These are phyloP conservation scores for Cinnamomum micranthum DNA, from an alignment of 164 flowering plant species.

Conservation along the genomic window DNA sequence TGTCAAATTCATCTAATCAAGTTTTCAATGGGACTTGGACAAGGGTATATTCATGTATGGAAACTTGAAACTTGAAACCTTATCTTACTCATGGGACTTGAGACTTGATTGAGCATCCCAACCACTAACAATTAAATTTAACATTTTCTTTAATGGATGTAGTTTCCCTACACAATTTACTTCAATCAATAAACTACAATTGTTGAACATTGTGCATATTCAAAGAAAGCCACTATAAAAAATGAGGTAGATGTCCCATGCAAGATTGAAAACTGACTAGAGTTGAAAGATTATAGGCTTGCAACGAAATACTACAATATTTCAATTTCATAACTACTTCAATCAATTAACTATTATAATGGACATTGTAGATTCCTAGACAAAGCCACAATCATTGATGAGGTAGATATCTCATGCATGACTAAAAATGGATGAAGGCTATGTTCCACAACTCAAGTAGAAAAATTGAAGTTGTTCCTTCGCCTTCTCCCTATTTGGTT, in stretches of 20 bases:
- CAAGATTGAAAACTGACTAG: neutral
- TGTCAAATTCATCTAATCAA: too few relatives aligned
- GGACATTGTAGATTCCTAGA: conserved; percentile 1
- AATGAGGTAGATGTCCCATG: neutral
- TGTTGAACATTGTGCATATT: too few relatives aligned
- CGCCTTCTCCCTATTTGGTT: neutral
- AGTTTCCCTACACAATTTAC: too few relatives aligned
- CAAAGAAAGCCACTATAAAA: too few relatives aligned
- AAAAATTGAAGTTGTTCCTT: conserved; percentile 4
- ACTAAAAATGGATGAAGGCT: conserved; percentile 6
- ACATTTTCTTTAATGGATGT: too few relatives aligned
- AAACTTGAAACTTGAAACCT: too few relatives aligned
- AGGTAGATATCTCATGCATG: neutral
- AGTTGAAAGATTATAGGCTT: neutral
- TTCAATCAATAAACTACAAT: too few relatives aligned
- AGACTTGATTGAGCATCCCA: too few relatives aligned
- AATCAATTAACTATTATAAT: neutral
- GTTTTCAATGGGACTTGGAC: too few relatives aligned
- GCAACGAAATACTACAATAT: neutral
- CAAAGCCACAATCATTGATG: conserved; percentile 7
- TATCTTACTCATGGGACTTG: too few relatives aligned
- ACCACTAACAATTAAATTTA: too few relatives aligned
- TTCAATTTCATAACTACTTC: neutral
- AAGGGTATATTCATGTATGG: too few relatives aligned
- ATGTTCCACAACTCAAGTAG: conserved; percentile 2